Percentiles rank a stretch among this genome's conserved stretches.
Conservation (phyloP, 345 rosid genomes). For the Cochlearia excelsa region DNA sequence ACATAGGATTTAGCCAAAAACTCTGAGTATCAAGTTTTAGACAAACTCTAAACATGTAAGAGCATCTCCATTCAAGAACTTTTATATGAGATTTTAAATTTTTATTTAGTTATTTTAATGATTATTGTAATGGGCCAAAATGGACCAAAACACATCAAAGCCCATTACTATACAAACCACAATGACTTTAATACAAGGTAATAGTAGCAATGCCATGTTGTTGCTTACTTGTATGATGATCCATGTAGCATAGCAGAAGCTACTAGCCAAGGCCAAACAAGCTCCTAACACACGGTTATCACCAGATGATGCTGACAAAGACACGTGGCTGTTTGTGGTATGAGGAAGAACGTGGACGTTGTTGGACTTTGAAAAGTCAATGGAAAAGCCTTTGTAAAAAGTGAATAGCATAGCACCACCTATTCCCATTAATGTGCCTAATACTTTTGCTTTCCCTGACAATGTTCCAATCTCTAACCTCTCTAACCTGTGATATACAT, state of each 20-base stretch:
- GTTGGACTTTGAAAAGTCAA: constrained; percentile 36
- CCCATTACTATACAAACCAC: too few species aligned
- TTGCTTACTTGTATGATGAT: constrained; percentile 46
- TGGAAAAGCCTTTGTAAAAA: constrained; percentile 46
- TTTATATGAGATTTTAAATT: too few species aligned
- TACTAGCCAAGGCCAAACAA: constrained; percentile 27
- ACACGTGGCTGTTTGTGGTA: neutral
- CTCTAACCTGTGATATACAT: constrained; percentile 43
- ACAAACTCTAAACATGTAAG: too few species aligned
- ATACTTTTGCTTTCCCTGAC: constrained; percentile 49
- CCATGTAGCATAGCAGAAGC: constrained; percentile 40
- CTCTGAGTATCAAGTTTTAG: too few species aligned
- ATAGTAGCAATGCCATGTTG: neutral
- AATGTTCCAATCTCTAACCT: constrained; percentile 31
- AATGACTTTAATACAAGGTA: neutral
- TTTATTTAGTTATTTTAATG: too few species aligned
- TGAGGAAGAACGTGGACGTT: constrained; percentile 39
- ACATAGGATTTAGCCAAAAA: too few species aligned
- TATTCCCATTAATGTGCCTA: constrained; percentile 52
- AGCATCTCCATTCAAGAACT: too few species aligned
- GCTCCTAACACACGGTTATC: constrained; percentile 31
- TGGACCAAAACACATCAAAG: too few species aligned
- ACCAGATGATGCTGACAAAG: neutral
- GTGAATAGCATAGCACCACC: constrained; percentile 59
- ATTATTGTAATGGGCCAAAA: too few species aligned